Evolutionary conservation across 345 rosid genomes (phyloP).

Genomic region (Psidium friedrichsthalianum): DNA sequence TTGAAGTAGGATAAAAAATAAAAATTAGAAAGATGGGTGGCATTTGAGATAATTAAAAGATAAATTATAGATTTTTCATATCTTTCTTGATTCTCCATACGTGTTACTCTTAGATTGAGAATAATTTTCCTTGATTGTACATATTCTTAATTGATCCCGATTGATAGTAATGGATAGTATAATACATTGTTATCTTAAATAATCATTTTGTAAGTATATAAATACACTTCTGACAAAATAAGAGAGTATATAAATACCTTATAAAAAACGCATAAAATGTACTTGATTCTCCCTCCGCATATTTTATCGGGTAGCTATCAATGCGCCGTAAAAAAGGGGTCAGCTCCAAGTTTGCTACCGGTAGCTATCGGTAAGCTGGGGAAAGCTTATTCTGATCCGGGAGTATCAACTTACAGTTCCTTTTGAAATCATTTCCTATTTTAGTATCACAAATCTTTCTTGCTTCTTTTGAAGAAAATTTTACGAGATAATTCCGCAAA

Average conservation of each 20-base stretch:
- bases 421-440: background rate
- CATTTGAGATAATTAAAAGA: background rate
- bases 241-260: no score
- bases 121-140: no score
- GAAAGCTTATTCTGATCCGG: background rate
- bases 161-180: background rate
- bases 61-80: background rate
- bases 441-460: no score
- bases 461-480: no score
- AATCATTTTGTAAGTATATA: background rate
- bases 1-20: background rate
- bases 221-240: no score
- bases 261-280: no score
- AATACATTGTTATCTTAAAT: background rate
- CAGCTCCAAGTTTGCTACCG: background rate
- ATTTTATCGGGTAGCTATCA: background rate
- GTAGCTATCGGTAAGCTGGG: background rate
- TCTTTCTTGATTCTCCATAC: background rate
- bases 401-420: background rate
- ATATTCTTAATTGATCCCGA: background rate
- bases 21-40: background rate
- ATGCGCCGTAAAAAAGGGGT: background rate
- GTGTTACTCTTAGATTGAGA: background rate
- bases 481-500: no score
- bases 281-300: no score